Conservation (phyloP, 2,329 filamentous ascomycete species). For the Cladosporium sp. region DNA sequence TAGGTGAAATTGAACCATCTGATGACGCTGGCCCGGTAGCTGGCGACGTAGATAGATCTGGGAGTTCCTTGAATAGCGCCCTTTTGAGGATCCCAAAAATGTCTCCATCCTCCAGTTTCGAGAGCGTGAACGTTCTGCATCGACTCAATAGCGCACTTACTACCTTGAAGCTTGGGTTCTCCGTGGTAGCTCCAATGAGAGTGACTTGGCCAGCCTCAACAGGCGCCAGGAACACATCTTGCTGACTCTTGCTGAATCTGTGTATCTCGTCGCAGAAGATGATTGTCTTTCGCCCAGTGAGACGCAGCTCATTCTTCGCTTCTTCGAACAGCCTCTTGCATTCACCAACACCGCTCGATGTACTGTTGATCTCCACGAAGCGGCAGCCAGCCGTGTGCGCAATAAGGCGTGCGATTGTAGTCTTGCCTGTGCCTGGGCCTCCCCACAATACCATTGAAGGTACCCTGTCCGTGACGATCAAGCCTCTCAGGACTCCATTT, state of each 20-base stretch:
- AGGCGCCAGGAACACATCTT: conserved; percentile 9
- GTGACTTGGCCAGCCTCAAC: conserved; percentile 85
- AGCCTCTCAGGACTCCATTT: conserved; percentile 73
- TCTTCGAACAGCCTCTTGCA: conserved; percentile 90
- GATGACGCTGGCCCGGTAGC: conserved; percentile 22
- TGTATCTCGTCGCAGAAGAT: conserved; percentile 98
- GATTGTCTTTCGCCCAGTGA: conserved; percentile 88
- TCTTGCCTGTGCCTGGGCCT: conserved; percentile 76
- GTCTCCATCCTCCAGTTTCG: conserved; percentile 68
- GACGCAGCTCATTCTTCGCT: conserved; percentile 69
- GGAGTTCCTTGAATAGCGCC: conserved; percentile 55
- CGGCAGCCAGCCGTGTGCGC: conserved; percentile 75
- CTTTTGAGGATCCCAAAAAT: conserved; percentile 69
- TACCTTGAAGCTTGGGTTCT: conserved; percentile 94
- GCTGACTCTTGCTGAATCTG: conserved; percentile 52
- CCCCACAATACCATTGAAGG: conserved; percentile 97
- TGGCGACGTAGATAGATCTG: conserved; percentile 49
- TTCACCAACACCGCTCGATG: conserved; percentile 79
- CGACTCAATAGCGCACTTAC: conserved; percentile 81
- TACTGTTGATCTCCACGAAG: conserved; percentile 95
- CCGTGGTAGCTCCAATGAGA: conserved; percentile 90
- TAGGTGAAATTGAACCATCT: conserved; percentile 15
- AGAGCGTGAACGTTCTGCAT: conserved; percentile 84
- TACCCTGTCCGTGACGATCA: conserved; percentile 81
- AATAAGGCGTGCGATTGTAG: conserved; percentile 87